A percentile compares a stretch with the other conserved stretches of the same genome.
Evolutionary conservation across 306 rosid genomes (phyloP).

Genomic region (Pachyrhizus erosus): DNA sequence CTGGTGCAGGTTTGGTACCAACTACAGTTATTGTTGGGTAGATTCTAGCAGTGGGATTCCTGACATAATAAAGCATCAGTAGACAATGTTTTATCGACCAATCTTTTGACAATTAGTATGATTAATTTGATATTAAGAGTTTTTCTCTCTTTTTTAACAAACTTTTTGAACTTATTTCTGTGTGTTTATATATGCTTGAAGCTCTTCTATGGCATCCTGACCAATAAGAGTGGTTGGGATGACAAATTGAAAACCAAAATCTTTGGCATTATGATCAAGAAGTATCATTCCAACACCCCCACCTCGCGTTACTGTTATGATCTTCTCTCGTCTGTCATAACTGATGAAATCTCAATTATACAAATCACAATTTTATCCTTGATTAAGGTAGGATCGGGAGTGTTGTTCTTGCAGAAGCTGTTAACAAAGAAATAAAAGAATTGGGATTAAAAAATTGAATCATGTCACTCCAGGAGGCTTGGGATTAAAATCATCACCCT

Average conservation of each 20-base stretch:
- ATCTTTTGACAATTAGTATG: constrained; percentile 9
- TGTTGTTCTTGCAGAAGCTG: constrained; percentile 77
- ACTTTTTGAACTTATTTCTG: constrained; percentile 58
- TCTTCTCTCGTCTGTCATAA: constrained; percentile 51
- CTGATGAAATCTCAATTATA: constrained; percentile 48
- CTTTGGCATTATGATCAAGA: constrained; percentile 63
- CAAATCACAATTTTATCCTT: constrained; percentile 70
- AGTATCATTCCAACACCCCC: constrained; percentile 81
- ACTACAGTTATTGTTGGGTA: constrained; percentile 51
- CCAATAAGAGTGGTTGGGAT: constrained; percentile 69
- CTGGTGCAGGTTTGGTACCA: constrained; percentile 64
- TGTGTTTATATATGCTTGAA: constrained; percentile 62
- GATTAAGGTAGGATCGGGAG: constrained; percentile 58
- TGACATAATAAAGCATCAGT: constrained; percentile 37
- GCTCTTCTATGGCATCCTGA: constrained; percentile 61
- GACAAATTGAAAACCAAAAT: constrained; percentile 64
- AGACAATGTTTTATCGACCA: constrained; percentile 14
- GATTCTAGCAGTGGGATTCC: constrained; percentile 69
- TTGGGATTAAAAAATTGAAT: not conserved
- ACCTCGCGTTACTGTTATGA: constrained; percentile 52
- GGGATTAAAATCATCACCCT: not conserved
- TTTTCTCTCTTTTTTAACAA: not conserved
- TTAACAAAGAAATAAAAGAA: constrained; percentile 28
- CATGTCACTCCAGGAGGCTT: not conserved
- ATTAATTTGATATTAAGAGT: not conserved